Conservation (phyloP, 371 early-diverging fungal genomes). For the Saksenaea oblongispora region DNA sequence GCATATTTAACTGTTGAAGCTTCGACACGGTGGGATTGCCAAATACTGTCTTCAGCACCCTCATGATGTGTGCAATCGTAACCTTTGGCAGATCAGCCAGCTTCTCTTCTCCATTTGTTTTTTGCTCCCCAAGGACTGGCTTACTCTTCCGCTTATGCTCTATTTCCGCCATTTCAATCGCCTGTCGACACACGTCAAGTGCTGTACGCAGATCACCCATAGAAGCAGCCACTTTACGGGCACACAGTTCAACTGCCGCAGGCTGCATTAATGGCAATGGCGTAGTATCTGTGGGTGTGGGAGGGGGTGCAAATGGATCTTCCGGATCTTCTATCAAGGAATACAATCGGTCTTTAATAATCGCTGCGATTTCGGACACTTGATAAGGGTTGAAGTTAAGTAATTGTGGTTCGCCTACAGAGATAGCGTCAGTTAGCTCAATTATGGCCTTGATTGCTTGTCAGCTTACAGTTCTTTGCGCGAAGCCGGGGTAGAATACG, state of each 20-base stretch:
- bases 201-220: constrained; percentile 93
- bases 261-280: constrained; percentile 70
- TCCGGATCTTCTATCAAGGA: constrained; percentile 33
- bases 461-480: constrained; percentile 72
- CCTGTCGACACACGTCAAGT: constrained; percentile 87
- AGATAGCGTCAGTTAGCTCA: neutral
- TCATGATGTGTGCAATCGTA: constrained; percentile 77
- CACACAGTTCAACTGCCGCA: constrained; percentile 89
- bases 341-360: constrained; percentile 80
- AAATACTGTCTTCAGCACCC: constrained; percentile 65
- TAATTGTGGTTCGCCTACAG: constrained; percentile 69
- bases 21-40: constrained; percentile 67
- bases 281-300: constrained; percentile 10
- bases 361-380: constrained; percentile 76
- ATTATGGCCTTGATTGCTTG: neutral
- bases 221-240: constrained; percentile 87
- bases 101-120: neutral
- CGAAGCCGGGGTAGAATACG: constrained; percentile 86
- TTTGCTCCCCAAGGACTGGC: constrained; percentile 29
- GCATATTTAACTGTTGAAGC: constrained; percentile 70
- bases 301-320: constrained; percentile 15
- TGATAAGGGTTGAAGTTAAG: constrained; percentile 88
- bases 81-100: constrained; percentile 60
- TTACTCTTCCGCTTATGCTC: constrained; percentile 51
- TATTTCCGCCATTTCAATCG: constrained; percentile 78